Evolutionary conservation across 2,329 filamentous ascomycete species (phyloP).

Genomic region (Microcyclospora tardicrescens): DNA sequence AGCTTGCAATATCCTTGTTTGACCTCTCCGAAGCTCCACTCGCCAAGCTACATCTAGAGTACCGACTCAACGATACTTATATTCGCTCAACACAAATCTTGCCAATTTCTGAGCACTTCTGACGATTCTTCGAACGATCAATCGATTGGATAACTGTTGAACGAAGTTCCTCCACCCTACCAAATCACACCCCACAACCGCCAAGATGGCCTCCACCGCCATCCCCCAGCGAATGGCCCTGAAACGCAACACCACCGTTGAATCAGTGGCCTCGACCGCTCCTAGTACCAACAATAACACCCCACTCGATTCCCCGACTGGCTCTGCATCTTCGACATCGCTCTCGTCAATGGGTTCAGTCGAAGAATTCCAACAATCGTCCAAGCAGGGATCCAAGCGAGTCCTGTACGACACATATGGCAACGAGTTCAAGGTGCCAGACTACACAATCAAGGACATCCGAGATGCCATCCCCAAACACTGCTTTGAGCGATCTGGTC

Average conservation of each 20-base stretch:
- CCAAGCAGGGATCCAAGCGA: slow-evolving; percentile 30
- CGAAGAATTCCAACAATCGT: slow-evolving; percentile 37
- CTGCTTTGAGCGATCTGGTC: slow-evolving; percentile 80
- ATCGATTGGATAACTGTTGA: too few species aligned
- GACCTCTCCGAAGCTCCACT: too few species aligned
- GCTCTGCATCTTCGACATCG: slow-evolving; percentile 72
- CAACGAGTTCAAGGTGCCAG: slow-evolving; percentile 83
- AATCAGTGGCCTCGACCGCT: slow-evolving; percentile 40
- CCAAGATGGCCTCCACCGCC: slow-evolving; percentile 38
- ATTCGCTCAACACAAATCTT: too few species aligned
- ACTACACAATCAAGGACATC: slow-evolving; percentile 97
- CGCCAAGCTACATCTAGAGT: too few species aligned
- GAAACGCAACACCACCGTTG: slow-evolving; percentile 35
- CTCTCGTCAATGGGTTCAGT: slow-evolving; percentile 76
- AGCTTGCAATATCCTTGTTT: too few species aligned
- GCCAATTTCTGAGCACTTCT: too few species aligned
- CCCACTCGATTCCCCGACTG: slow-evolving; percentile 46
- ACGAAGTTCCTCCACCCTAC: too few species aligned
- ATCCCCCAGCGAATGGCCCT: slow-evolving; percentile 34
- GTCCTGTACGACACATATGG: slow-evolving; percentile 83
- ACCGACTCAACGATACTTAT: too few species aligned
- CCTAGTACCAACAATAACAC: slow-evolving; percentile 42
- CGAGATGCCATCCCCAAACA: slow-evolving; percentile 94
- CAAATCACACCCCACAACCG: not conserved
- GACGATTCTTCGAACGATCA: too few species aligned